These are phyloP conservation scores for Paramecium primaurelia DNA, from an alignment of 73 alveolate species.

Conservation along the genomic window DNA sequence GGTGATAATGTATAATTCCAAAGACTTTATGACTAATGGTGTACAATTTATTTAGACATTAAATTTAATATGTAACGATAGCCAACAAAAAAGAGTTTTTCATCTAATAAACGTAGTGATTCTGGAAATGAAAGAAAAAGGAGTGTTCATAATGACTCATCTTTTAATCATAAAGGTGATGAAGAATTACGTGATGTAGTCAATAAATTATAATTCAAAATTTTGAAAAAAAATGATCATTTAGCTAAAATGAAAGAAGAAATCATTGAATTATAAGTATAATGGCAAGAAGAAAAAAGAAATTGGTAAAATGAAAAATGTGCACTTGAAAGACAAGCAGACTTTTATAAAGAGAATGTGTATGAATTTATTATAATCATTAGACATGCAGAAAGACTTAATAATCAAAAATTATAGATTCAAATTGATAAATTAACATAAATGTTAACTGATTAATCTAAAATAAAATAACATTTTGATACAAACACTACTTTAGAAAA, in stretches of 20 bases:
- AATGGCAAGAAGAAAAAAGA: slow-evolving; percentile 45
- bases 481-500: slow-evolving; percentile 16
- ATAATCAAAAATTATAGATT: background rate
- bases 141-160: slow-evolving; percentile 21
- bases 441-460: background rate
- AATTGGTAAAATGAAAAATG: slow-evolving; percentile 40
- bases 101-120: slow-evolving; percentile 16
- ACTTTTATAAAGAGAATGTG: slow-evolving; percentile 34
- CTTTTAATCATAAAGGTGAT: background rate
- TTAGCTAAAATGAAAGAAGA: slow-evolving; percentile 35
- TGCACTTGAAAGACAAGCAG: slow-evolving; percentile 13
- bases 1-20: slow-evolving; percentile 76
- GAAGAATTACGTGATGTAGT: slow-evolving; percentile 20
- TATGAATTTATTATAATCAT: background rate
- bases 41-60: slow-evolving; percentile 21
- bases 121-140: slow-evolving; percentile 43
- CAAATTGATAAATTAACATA: background rate
- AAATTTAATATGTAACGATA: slow-evolving; percentile 35
- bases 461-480: background rate
- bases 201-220: slow-evolving; percentile 1
- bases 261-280: slow-evolving; percentile 21
- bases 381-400: slow-evolving; percentile 38
- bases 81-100: slow-evolving; percentile 39
- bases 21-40: slow-evolving; percentile 57
- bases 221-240: slow-evolving; percentile 34